Conservation (phyloP, 768 basidiomycete genomes). For the Leccinum longicurvipes region DNA sequence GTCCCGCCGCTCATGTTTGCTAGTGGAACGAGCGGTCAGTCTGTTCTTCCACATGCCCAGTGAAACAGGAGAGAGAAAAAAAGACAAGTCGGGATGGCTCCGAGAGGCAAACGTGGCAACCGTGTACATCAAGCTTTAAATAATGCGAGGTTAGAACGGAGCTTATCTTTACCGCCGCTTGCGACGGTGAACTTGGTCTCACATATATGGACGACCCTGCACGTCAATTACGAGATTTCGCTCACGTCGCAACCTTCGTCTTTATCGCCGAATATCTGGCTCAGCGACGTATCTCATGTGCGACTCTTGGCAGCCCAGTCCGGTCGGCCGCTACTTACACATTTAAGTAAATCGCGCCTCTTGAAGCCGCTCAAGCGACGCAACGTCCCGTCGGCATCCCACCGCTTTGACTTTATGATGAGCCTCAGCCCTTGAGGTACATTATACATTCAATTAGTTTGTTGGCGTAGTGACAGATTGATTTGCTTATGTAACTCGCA, state of each 20-base stretch:
- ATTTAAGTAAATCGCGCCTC: background rate
- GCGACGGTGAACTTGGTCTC: background rate
- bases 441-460: background rate
- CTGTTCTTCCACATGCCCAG: conserved; percentile 12
- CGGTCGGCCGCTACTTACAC: background rate
- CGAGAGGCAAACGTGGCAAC: background rate
- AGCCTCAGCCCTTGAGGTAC: too few species aligned
- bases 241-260: background rate
- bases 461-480: background rate
- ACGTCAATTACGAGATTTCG: background rate
- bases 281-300: background rate
- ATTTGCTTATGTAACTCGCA: background rate
- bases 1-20: conserved; percentile 2
- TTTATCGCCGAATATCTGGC: background rate
- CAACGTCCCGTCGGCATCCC: background rate
- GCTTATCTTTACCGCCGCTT: background rate
- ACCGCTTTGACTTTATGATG: background rate
- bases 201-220: background rate
- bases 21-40: conserved; percentile 10
- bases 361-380: background rate
- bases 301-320: background rate
- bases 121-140: background rate
- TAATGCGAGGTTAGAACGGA: conserved; percentile 5
- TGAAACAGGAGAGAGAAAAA: background rate
- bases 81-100: background rate